Conservation (phyloP, 2,329 filamentous ascomycete genomes). For the Epichloe scottii region DNA sequence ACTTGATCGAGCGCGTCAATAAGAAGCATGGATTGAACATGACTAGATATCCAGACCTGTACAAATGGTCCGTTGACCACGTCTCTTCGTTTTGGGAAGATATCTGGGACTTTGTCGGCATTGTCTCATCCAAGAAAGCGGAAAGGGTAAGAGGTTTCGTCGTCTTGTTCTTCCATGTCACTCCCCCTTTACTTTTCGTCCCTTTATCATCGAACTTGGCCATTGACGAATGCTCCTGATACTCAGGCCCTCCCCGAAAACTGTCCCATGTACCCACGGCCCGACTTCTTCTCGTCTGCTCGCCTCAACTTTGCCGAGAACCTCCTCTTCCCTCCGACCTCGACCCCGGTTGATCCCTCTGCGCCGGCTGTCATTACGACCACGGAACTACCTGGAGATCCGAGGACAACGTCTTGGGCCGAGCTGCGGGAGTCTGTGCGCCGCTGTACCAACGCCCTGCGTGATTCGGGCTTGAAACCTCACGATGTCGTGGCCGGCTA, state of each 20-base stretch:
- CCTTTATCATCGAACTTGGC: not conserved
- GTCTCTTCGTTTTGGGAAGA: slow-evolving; percentile 72
- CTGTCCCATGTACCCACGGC: slow-evolving; percentile 71
- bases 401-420: slow-evolving; percentile 53
- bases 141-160: slow-evolving; percentile 33
- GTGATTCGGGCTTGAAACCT: slow-evolving; percentile 46
- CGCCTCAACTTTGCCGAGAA: slow-evolving; percentile 92
- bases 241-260: slow-evolving; percentile 52
- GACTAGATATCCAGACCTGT: slow-evolving; percentile 59
- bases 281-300: slow-evolving; percentile 69
- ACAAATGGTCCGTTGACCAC: slow-evolving; percentile 73
- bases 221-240: not conserved
- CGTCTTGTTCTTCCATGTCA: not conserved
- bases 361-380: slow-evolving; percentile 64
- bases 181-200: not conserved
- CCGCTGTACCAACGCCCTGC: slow-evolving; percentile 57
- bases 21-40: slow-evolving; percentile 51
- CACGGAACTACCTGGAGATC: slow-evolving; percentile 58
- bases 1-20: slow-evolving; percentile 59
- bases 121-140: slow-evolving; percentile 55
- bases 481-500: slow-evolving; percentile 56
- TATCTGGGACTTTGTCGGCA: slow-evolving; percentile 70
- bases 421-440: slow-evolving; percentile 68
- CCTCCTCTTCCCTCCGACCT: slow-evolving; percentile 59
- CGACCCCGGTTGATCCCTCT: slow-evolving; percentile 33